A percentile compares a stretch with the other conserved stretches of the same genome.
These are phyloP conservation scores for Penicillium rolfsii DNA, from an alignment of 2,329 filamentous ascomycete genomes.

Conservation along the genomic window DNA sequence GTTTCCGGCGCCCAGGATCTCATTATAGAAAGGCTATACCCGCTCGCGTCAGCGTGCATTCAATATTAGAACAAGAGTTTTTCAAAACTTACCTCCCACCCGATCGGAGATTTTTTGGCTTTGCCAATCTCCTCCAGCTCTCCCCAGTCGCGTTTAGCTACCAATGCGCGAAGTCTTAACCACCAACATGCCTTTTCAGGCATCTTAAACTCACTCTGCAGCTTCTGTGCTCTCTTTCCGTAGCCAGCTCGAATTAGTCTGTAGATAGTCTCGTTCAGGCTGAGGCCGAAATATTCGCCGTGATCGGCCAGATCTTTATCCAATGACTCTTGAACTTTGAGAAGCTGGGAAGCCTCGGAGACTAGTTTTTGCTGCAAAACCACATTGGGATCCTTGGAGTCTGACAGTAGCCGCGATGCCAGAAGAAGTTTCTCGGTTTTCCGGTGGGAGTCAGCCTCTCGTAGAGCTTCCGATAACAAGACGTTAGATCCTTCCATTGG, in stretches of 20 bases:
- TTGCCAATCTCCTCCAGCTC: constrained; percentile 83
- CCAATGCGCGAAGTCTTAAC: constrained; percentile 80
- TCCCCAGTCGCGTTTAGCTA: constrained; percentile 87
- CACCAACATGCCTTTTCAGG: constrained; percentile 90
- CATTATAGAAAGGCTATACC: constrained; percentile 88
- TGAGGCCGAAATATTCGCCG: constrained; percentile 73
- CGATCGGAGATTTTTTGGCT: constrained; percentile 83
- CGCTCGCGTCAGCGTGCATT: constrained; percentile 34
- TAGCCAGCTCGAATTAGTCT: constrained; percentile 82
- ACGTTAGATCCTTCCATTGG: constrained; percentile 85
- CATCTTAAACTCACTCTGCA: constrained; percentile 90
- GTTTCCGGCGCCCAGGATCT: constrained; percentile 85
- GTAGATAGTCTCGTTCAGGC: constrained; percentile 89
- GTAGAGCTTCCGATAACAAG: constrained; percentile 80
- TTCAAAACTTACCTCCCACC: constrained; percentile 79
- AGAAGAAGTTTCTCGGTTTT: constrained; percentile 86
- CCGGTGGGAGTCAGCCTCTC: constrained; percentile 69
- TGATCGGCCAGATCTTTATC: constrained; percentile 75
- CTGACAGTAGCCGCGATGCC: constrained; percentile 78
- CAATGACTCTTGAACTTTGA: constrained; percentile 84
- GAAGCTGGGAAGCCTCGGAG: constrained; percentile 76
- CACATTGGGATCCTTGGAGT: constrained; percentile 73
- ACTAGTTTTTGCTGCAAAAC: constrained; percentile 72
- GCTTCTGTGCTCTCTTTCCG: constrained; percentile 79
- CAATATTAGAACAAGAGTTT: constrained; percentile 14